Evolutionary conservation across 495 filamentous ascomycete species (phyloP), one percentile per base, ranked within the genome.

Genomic region (Haplographium delicatum): DNA sequence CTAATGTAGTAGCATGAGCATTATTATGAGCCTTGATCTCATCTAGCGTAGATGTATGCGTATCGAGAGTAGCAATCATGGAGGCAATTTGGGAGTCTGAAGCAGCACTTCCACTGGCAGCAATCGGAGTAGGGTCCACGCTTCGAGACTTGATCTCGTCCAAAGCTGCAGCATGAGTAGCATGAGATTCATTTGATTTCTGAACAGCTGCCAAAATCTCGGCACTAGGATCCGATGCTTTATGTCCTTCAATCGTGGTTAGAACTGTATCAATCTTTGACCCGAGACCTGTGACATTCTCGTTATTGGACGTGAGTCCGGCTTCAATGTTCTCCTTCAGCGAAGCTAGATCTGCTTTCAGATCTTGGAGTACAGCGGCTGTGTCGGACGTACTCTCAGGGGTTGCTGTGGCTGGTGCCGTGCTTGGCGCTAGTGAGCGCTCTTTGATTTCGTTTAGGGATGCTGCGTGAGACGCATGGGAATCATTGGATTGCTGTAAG

Each of bases 171-270:
- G 57, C 48, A 46, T 55, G 51, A 28, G 56, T 9, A 30, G 40
- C 22, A 43, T 55, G 51, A 1, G 50, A 44, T 20, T 57, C 53
- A 22, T 61, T 61, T n/a, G 58, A 57, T 45, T 57, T 35, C 31
- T 54, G 54, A 19, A 61, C 44, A 38, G 53, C 58, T 1, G 58
- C 47, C 24, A 61, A 38, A 18, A 61, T 57, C 20, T 61, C 58
- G 4, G 44, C 34, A 45, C 54, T 47, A 6, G 35, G 27, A 28
- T 57, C 51, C n/a, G 54, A 44, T 3, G 42, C 27, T n/a, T 35
- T 40, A 40, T 52, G 46, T 25, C 9, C 48, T 33, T 60, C 57
- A 23, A 60, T 27, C 6, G 44, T 53, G 11, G 43, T 22, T 11
- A 48, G 31, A n/a, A 54, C 40, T 15, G 4, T 50, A 20, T 57